Evolutionary conservation across 768 basidiomycete species (phyloP).

Genomic region (Termitomyces sp.): DNA sequence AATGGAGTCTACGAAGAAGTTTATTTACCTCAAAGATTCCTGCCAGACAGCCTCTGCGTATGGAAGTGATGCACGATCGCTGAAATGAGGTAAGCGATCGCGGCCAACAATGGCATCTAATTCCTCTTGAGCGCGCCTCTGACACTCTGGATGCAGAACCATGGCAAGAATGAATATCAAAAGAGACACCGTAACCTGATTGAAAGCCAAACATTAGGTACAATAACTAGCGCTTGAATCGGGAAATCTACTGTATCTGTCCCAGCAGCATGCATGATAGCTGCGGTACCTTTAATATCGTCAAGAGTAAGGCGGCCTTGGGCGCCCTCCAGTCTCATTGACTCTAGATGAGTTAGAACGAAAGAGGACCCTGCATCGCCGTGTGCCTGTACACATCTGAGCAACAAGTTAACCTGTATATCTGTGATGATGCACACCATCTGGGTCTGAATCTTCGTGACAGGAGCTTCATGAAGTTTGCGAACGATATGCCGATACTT

Average conservation of each 20-base stretch:
- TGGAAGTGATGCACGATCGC: constrained; percentile 12
- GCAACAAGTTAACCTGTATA: neutral
- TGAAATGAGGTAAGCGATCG: constrained; percentile 14
- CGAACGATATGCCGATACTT: neutral
- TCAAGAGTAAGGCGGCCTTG: neutral
- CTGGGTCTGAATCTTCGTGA: neutral
- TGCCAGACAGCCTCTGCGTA: constrained; percentile 12
- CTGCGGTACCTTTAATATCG: neutral
- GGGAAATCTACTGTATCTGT: neutral
- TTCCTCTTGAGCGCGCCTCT: constrained; percentile 14
- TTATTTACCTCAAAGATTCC: constrained; percentile 8
- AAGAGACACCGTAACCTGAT: neutral
- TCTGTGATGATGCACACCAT: neutral
- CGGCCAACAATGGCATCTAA: constrained; percentile 13
- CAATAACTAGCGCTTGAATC: too few relatives aligned
- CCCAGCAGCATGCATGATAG: neutral
- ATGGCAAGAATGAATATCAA: constrained; percentile 13
- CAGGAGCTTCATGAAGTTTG: neutral
- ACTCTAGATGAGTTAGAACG: neutral
- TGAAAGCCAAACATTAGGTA: neutral
- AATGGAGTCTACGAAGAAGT: neutral
- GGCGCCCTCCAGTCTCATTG: neutral
- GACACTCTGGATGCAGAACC: constrained; percentile 14
- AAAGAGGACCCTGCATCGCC: neutral
- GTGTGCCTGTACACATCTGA: neutral